Percentiles rank a stretch among this genome's conserved stretches.
phyloP scores from a whole-genome alignment of 495 filamentous ascomycete genomes.

The Hypomontagnella submonticulosa region DNA sequence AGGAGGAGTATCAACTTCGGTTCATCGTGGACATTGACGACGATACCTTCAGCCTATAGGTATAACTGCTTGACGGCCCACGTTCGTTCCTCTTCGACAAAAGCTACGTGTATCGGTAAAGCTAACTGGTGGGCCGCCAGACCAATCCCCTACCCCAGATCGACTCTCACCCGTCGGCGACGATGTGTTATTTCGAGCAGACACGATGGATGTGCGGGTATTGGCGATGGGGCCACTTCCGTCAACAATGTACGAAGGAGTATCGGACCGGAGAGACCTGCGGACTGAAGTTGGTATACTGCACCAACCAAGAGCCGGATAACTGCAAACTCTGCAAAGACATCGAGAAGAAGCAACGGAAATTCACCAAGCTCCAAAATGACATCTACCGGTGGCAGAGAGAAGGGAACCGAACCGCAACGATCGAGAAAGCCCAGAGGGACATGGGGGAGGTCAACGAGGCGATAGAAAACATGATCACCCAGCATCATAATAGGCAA shows the following conservation, averaged over 20 bases:
- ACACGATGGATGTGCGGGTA: slow-evolving; percentile 78
- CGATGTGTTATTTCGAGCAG: slow-evolving; percentile 75
- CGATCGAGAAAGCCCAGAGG: slow-evolving; percentile 78
- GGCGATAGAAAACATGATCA: slow-evolving; percentile 69
- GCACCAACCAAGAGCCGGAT: slow-evolving; percentile 66
- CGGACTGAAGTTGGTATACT: slow-evolving; percentile 89
- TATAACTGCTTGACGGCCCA: slow-evolving; percentile 30
- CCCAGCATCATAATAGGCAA: slow-evolving; percentile 59
- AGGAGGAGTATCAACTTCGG: slow-evolving; percentile 6
- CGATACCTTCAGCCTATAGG: slow-evolving; percentile 6
- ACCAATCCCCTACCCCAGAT: slow-evolving; percentile 19
- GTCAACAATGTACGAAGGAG: slow-evolving; percentile 92
- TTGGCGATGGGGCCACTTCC: slow-evolving; percentile 96
- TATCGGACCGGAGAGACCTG: slow-evolving; percentile 98
- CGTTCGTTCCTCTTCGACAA: slow-evolving; percentile 9
- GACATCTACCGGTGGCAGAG: slow-evolving; percentile 83
- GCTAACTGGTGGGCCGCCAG: slow-evolving; percentile 34
- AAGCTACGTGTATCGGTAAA: slow-evolving; percentile 28
- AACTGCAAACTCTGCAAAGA: slow-evolving; percentile 91
- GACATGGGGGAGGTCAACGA: slow-evolving; percentile 69
- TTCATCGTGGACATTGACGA: background rate
- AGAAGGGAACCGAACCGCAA: slow-evolving; percentile 78
- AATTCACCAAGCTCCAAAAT: slow-evolving; percentile 77
- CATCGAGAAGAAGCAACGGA: slow-evolving; percentile 85
- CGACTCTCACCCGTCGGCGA: slow-evolving; percentile 30